These are phyloP conservation scores for Cadophora malorum DNA, from an alignment of 2,329 filamentous ascomycete species.

Conservation along the genomic window DNA sequence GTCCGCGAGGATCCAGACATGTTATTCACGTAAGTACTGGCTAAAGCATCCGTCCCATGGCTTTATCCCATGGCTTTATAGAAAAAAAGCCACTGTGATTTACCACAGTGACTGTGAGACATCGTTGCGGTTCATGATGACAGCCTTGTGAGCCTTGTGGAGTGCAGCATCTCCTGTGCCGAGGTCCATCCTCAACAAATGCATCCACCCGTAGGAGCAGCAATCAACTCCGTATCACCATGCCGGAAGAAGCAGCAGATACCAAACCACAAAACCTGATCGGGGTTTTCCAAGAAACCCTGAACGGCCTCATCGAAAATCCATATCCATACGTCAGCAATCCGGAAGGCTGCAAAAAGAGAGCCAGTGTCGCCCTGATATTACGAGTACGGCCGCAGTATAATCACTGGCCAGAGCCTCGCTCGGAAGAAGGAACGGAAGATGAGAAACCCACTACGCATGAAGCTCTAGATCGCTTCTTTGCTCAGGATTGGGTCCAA, in stretches of 20 bases:
- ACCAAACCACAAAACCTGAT: constrained; percentile 34
- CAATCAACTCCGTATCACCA: constrained; percentile 11
- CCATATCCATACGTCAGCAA: constrained; percentile 55
- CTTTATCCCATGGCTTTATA: not conserved
- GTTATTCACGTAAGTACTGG: not conserved
- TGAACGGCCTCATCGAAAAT: constrained; percentile 47
- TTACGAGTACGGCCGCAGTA: constrained; percentile 66
- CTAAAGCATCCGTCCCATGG: not conserved
- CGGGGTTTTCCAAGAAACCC: constrained; percentile 39
- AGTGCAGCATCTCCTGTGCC: constrained; percentile 5
- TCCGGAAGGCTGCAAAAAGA: constrained; percentile 41
- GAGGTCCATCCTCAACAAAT: not conserved
- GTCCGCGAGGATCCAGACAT: no score
- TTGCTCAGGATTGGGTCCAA: constrained; percentile 68
- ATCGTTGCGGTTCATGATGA: not conserved
- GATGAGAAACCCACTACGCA: constrained; percentile 39
- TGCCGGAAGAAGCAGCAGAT: constrained; percentile 1
- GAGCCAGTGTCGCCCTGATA: constrained; percentile 61
- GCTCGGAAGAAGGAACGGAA: constrained; percentile 31
- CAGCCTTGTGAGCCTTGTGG: constrained; percentile 13
- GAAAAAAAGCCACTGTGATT: not conserved
- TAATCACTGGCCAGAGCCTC: constrained; percentile 55
- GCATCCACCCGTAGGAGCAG: not conserved
- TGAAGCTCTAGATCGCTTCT: constrained; percentile 61
- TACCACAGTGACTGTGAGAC: not conserved